These are phyloP conservation scores for Eleusine indica DNA, from an alignment of 176 grass and related monocot species.

Conservation along the genomic window DNA sequence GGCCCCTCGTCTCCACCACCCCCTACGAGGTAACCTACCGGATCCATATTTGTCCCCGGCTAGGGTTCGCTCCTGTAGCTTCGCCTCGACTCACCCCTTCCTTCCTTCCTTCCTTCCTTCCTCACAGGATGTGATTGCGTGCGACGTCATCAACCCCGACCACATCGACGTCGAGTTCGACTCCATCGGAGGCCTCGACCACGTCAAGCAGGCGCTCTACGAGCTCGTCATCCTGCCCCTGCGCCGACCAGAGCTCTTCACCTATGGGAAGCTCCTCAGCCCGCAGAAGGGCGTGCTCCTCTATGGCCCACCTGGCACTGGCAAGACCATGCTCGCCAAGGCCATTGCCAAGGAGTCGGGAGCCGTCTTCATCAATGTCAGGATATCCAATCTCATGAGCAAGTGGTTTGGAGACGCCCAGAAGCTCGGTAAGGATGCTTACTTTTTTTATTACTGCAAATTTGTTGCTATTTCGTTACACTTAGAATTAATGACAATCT, in stretches of 20 bases:
- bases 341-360: constrained; percentile 94
- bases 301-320: constrained; percentile 85
- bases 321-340: constrained; percentile 98
- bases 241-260: constrained; percentile 78
- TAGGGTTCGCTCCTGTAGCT: background rate
- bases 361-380: constrained; percentile 96
- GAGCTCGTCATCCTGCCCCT: constrained; percentile 96
- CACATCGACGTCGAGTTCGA: constrained; percentile 86
- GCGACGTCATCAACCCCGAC: constrained; percentile 98
- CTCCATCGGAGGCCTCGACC: constrained; percentile 82
- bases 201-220: constrained; percentile 76
- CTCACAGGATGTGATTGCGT: constrained; percentile 81
- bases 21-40: constrained; percentile 71
- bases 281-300: constrained; percentile 95
- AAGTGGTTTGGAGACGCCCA: constrained; percentile 99
- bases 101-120: background rate
- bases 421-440: constrained; percentile 70
- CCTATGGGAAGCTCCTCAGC: constrained; percentile 82
- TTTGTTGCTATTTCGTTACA: too few relatives aligned
- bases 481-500: background rate
- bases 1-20: constrained; percentile 86
- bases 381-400: constrained; percentile 96
- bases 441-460: background rate
- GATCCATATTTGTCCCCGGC: background rate
- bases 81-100: background rate